Base-by-base conservation (phyloP, 495 filamentous ascomycete genomes). In the Durotheca rogersii region DNA sequence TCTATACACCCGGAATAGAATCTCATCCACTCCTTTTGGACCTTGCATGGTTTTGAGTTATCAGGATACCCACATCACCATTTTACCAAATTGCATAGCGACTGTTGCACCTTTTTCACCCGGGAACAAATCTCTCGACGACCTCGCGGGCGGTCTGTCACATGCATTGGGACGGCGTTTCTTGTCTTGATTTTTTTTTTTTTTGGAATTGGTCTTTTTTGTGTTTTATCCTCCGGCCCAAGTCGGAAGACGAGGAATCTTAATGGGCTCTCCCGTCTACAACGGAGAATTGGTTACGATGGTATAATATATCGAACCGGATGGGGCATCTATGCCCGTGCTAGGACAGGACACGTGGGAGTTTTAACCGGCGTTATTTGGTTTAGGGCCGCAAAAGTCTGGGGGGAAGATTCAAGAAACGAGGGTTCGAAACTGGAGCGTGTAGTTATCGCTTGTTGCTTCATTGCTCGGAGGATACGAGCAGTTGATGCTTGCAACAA, bases 21-120 rank as follows among this genome's bases (percentile, higher is more conserved):
- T 65, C 52, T 65, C 62, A 55, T 53, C 59, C 62, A 31, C 62
- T 65, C 62, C 56, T 50, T 64, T 27, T 6, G 51, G 54, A 61
- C 54, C n/a, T 49, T 41, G 62, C 62, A 62, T 65, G 60, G 60
- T 58, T 59, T 56, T 51, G 57, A 55, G 52, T 58, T 52, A 40
- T 51, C 45, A 60, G 43, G 62, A 65, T 67, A 67, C 64, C 64
- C 62, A 45, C 35, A 33, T 40, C 30, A 67, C 60, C 57, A 67
- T 60, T 69, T 69, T 65, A 69, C 69, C 70, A 72, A 73, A 72
- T 60, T 73, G 71, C 73, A 76, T 74, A 76, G 72, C 73, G 71
- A 70, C 72, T 76, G 73, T 72, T 64, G 58, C 57, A 59, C 20
- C 49, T 56, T 47, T 64, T 63, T 48, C 47, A 58, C 41, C 46